A percentile compares a stretch with the other conserved stretches of the same genome.
Conservation (phyloP, 352 stramenopile species). For the Phytophthora megakarya region DNA sequence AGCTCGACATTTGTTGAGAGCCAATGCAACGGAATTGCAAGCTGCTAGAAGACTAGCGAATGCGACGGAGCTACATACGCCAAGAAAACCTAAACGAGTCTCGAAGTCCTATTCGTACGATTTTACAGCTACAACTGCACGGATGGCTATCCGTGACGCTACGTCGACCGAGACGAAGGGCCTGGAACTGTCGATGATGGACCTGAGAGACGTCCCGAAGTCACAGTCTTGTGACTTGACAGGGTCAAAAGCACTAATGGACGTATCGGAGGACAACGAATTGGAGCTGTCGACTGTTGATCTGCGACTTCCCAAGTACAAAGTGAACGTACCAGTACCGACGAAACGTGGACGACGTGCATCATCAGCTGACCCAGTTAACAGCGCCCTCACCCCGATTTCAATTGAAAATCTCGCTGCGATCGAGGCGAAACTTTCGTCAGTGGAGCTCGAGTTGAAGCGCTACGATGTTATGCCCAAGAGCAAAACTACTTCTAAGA, state of each 20-base stretch:
- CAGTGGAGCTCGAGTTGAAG: conserved; percentile 24
- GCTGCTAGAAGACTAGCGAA: conserved; percentile 6
- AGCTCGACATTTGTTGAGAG: conserved; percentile 22
- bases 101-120: conserved; percentile 15
- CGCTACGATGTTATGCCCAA: conserved; percentile 10
- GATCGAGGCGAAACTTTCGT: conserved; percentile 30
- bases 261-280: conserved; percentile 16
- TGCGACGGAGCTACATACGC: conserved; percentile 13
- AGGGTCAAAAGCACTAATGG: conserved; percentile 5
- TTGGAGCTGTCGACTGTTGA: conserved; percentile 23
- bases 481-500: neutral
- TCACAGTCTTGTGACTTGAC: conserved; percentile 14
- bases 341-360: conserved; percentile 20
- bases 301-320: conserved; percentile 28
- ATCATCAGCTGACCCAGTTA: conserved; percentile 6
- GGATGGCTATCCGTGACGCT: conserved; percentile 3
- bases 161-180: conserved; percentile 11
- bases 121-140: conserved; percentile 13
- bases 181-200: conserved; percentile 12
- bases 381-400: conserved; percentile 20
- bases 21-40: conserved; percentile 16
- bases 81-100: neutral
- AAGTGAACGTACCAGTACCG: conserved; percentile 2
- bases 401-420: conserved; percentile 22
- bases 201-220: conserved; percentile 3